These are phyloP conservation scores for Exophiala aquamarina DNA, from an alignment of 2,329 filamentous ascomycete species.

Conservation along the genomic window DNA sequence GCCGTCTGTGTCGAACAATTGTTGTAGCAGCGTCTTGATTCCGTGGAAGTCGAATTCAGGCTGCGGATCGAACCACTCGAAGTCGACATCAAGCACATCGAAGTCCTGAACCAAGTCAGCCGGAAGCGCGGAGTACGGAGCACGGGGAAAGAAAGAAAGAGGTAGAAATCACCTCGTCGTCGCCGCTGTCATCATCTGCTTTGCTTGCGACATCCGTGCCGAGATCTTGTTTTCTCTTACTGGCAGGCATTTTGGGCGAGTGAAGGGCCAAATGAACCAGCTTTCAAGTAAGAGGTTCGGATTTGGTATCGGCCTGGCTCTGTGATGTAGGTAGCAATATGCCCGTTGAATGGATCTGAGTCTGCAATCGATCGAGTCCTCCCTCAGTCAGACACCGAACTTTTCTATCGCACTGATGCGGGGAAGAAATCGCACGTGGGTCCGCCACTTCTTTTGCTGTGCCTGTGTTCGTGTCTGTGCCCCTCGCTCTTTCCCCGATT, in stretches of 20 bases:
- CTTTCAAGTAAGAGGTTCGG: too few species aligned
- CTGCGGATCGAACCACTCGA: conserved; percentile 98
- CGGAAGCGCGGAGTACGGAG: background rate
- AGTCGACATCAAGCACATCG: conserved; percentile 91
- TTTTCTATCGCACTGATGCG: too few species aligned
- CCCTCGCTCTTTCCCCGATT: conserved; percentile 5
- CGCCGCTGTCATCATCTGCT: conserved; percentile 27
- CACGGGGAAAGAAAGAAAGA: too few species aligned
- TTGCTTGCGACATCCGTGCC: conserved; percentile 17
- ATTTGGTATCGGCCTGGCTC: too few species aligned
- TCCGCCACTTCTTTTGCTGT: too few species aligned
- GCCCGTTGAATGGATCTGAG: too few species aligned
- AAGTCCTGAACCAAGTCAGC: conserved; percentile 63
- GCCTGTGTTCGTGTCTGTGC: too few species aligned
- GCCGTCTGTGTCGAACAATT: conserved; percentile 87
- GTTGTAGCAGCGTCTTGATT: conserved; percentile 82
- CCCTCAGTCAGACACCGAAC: too few species aligned
- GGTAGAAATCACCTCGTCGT: conserved; percentile 46
- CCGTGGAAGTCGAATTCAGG: conserved; percentile 91
- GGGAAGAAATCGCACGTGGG: too few species aligned
- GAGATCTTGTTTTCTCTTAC: conserved; percentile 27
- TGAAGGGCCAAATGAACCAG: background rate
- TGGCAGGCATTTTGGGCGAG: conserved; percentile 3
- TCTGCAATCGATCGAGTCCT: too few species aligned
- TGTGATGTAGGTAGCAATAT: too few species aligned